phyloP scores from a whole-genome alignment of 2,329 filamentous ascomycete genomes.

The Penicillium hesseltinei region DNA sequence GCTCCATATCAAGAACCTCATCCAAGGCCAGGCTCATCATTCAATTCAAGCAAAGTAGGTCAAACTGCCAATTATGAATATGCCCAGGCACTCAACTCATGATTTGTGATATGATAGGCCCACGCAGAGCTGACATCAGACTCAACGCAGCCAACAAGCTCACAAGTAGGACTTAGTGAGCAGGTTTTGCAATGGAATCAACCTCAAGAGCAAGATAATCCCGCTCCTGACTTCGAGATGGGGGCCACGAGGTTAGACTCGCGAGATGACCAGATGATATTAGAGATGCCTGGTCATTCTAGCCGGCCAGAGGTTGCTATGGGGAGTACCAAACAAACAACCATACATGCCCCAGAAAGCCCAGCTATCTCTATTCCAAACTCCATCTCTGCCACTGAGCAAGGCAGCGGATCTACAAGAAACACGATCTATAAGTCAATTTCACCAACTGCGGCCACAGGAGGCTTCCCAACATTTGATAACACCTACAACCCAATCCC shows the following conservation, averaged over 20 bases:
- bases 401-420: constrained; percentile 1
- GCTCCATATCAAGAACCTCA: constrained; percentile 36
- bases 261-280: not conserved
- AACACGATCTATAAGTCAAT: constrained; percentile 5
- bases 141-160: not conserved
- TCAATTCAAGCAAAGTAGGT: constrained; percentile 7
- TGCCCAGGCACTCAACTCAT: constrained; percentile 3
- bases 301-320: not conserved
- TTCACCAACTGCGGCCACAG: constrained; percentile 9
- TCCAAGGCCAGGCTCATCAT: constrained; percentile 5
- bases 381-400: not conserved
- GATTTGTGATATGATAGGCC: constrained; percentile 2
- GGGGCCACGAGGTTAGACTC: not conserved
- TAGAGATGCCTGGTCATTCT: not conserved
- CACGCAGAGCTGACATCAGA: not conserved
- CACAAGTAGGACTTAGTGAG: not conserved
- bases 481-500: not conserved
- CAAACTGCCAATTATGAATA: not conserved
- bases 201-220: not conserved
- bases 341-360: not conserved
- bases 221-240: not conserved
- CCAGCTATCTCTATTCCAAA: not conserved
- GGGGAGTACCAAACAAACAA: not conserved
- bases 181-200: not conserved
- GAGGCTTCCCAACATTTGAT: constrained; percentile 4